phyloP scores from a whole-genome alignment of 2,329 filamentous ascomycete species.

The Annulohypoxylon truncatum region DNA sequence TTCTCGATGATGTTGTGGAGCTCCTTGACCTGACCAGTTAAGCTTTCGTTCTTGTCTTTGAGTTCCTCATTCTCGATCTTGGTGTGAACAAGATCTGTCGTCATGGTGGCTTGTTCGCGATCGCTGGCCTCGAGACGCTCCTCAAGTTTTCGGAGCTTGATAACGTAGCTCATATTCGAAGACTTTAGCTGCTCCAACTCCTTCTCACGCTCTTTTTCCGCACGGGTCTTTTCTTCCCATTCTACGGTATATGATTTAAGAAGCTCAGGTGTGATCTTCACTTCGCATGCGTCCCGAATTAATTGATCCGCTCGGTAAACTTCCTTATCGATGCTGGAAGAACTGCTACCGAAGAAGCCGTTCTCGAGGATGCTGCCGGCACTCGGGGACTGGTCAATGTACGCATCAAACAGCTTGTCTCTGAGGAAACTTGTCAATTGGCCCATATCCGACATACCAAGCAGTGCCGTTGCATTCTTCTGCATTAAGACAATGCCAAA shows the following conservation, averaged over 20 bases:
- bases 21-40: conserved; percentile 86
- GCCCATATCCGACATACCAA: conserved; percentile 91
- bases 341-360: conserved; percentile 95
- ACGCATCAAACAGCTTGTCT: conserved; percentile 94
- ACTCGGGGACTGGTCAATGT: conserved; percentile 93
- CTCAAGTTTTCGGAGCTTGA: conserved; percentile 86
- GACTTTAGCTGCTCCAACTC: conserved; percentile 81
- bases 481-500: conserved; percentile 97
- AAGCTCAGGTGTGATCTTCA: conserved; percentile 85
- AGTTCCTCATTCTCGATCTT: conserved; percentile 95
- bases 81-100: conserved; percentile 88
- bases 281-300: conserved; percentile 89
- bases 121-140: conserved; percentile 90
- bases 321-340: conserved; percentile 90
- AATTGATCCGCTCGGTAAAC: conserved; percentile 95
- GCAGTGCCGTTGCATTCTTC: conserved; percentile 82
- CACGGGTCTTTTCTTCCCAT: conserved; percentile 91
- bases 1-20: conserved; percentile 87
- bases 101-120: conserved; percentile 88
- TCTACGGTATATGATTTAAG: conserved; percentile 84
- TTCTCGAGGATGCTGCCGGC: conserved; percentile 94
- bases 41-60: conserved; percentile 87
- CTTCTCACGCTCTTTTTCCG: conserved; percentile 82
- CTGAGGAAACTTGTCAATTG: conserved; percentile 90
- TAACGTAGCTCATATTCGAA: conserved; percentile 73